Evolutionary conservation across 768 basidiomycete genomes (phyloP).

Genomic region (Rhodocollybia butyracea): DNA sequence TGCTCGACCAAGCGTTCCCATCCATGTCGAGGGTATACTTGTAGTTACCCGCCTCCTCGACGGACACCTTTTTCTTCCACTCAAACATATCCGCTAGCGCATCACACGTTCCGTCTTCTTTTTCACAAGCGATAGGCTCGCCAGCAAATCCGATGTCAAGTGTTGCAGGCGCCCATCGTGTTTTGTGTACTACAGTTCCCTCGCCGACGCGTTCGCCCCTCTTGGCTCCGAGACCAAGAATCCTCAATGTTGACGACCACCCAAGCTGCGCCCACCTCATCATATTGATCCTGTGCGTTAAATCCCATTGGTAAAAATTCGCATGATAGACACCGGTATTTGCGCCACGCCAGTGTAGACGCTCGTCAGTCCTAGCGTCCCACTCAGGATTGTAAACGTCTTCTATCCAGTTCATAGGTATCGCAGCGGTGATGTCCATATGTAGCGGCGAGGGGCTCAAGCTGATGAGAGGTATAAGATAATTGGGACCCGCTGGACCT

Average conservation of each 20-base stretch:
- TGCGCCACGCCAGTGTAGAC: slow-evolving; percentile 70
- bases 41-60: slow-evolving; percentile 50
- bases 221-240: neutral
- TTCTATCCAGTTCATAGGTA: slow-evolving; percentile 44
- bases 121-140: slow-evolving; percentile 37
- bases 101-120: slow-evolving; percentile 34
- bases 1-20: slow-evolving; percentile 68
- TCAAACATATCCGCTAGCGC: slow-evolving; percentile 44
- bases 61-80: slow-evolving; percentile 42
- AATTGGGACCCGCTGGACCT: slow-evolving; percentile 42
- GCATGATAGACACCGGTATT: slow-evolving; percentile 61
- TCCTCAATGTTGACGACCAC: neutral
- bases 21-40: slow-evolving; percentile 65
- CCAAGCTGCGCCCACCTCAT: slow-evolving; percentile 40
- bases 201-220: slow-evolving; percentile 26
- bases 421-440: slow-evolving; percentile 51
- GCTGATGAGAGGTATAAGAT: slow-evolving; percentile 50
- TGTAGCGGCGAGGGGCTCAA: slow-evolving; percentile 48
- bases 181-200: slow-evolving; percentile 28
- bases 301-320: slow-evolving; percentile 39
- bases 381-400: slow-evolving; percentile 55
- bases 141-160: slow-evolving; percentile 62
- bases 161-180: slow-evolving; percentile 47
- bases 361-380: slow-evolving; percentile 59
- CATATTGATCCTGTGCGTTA: slow-evolving; percentile 48